phyloP scores from a whole-genome alignment of 2,329 filamentous ascomycete genomes.

The Fusarium burgessii region DNA sequence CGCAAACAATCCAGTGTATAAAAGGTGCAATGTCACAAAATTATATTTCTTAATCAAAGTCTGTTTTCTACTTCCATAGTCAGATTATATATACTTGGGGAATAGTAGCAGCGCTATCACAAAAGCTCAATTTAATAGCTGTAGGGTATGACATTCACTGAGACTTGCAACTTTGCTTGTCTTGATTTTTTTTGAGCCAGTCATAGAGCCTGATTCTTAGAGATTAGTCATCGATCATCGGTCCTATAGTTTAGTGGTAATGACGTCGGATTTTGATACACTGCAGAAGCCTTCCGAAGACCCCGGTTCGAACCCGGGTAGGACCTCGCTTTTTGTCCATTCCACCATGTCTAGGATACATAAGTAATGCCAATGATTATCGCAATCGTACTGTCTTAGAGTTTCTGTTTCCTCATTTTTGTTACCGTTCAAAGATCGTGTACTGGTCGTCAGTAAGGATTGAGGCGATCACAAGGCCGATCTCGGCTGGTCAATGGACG shows the following conservation, averaged over 20 bases:
- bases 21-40: too few species aligned
- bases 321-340: constrained; percentile 18
- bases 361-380: too few species aligned
- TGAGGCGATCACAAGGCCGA: too few species aligned
- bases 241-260: constrained; percentile 38
- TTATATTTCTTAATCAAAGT: too few species aligned
- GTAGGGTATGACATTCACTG: background rate
- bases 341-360: too few species aligned
- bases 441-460: too few species aligned
- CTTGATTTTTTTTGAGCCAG: fast-evolving
- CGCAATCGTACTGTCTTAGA: too few species aligned
- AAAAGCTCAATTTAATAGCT: background rate
- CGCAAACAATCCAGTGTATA: too few species aligned
- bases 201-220: fast-evolving
- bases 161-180: fast-evolving
- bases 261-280: constrained; percentile 32
- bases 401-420: background rate
- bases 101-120: fast-evolving
- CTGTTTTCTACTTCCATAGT: too few species aligned
- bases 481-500: too few species aligned
- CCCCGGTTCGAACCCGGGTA: constrained; percentile 37
- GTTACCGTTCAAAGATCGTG: too few species aligned
- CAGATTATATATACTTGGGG: too few species aligned
- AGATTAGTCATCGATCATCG: constrained; percentile 15
- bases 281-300: constrained; percentile 19